Evolutionary conservation across 2,329 filamentous ascomycete species (phyloP).

Genomic region (Pestalotiopsis sp.): DNA sequence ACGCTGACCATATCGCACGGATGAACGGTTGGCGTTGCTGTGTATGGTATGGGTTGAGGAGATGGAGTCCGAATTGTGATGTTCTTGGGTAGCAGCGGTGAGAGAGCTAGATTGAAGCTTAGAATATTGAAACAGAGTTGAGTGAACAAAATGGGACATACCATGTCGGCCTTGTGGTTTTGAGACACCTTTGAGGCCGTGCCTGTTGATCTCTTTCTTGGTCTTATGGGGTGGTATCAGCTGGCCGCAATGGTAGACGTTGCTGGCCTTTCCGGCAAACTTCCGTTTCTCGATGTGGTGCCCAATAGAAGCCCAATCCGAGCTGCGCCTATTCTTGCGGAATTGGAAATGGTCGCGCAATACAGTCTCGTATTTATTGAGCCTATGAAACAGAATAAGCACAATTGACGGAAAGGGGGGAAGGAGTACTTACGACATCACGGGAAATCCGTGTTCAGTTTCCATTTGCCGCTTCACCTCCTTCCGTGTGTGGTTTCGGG

Average conservation of each 20-base stretch:
- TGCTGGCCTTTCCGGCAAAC: background rate
- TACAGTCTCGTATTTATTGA: background rate
- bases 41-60: background rate
- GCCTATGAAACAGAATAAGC: no score
- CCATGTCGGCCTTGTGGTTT: background rate
- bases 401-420: no score
- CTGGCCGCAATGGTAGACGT: background rate
- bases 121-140: background rate
- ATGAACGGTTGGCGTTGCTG: background rate
- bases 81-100: background rate
- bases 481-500: background rate
- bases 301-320: background rate
- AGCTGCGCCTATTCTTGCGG: background rate
- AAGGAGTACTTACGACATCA: no score
- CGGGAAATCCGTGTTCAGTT: background rate
- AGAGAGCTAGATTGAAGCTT: background rate
- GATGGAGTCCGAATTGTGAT: background rate
- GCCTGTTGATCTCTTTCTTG: background rate
- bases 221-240: background rate
- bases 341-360: background rate
- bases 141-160: background rate
- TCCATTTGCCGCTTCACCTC: background rate
- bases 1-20: background rate
- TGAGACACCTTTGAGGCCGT: background rate
- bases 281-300: background rate